Evolutionary conservation across 2,329 filamentous ascomycete species (phyloP).

Genomic region (Talaromyces sp.): DNA sequence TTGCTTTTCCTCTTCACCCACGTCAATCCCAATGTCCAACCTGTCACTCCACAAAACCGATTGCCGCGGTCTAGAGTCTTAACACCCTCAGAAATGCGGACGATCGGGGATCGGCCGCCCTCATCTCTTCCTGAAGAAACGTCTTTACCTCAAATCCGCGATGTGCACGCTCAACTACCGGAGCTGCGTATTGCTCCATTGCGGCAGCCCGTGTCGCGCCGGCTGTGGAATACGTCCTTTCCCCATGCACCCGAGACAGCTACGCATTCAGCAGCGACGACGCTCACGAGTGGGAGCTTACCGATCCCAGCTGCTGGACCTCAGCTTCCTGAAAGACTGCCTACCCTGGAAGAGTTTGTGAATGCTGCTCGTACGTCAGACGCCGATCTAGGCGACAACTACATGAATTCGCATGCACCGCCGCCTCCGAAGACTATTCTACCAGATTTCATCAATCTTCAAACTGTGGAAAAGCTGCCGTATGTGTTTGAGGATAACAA

Average conservation of each 20-base stretch:
- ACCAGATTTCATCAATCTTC: slow-evolving; percentile 48
- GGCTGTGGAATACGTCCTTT: slow-evolving; percentile 40
- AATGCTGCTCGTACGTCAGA: slow-evolving; percentile 36
- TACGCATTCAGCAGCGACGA: slow-evolving; percentile 15
- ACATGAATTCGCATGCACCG: slow-evolving; percentile 33
- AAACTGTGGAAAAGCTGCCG: slow-evolving; percentile 44
- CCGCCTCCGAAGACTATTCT: slow-evolving; percentile 40
- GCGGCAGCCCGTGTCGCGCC: slow-evolving; percentile 44
- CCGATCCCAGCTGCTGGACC: slow-evolving; percentile 25
- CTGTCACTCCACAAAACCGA: slow-evolving; percentile 10
- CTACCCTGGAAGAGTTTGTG: slow-evolving; percentile 35
- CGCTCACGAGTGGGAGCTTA: slow-evolving; percentile 20
- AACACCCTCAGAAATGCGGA: slow-evolving; percentile 26
- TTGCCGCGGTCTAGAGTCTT: slow-evolving; percentile 20
- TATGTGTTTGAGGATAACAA: slow-evolving; percentile 40
- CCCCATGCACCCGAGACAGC: slow-evolving; percentile 29
- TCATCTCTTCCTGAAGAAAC: slow-evolving; percentile 39
- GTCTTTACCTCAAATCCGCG: slow-evolving; percentile 35
- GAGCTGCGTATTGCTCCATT: slow-evolving; percentile 47
- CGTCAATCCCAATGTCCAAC: slow-evolving; percentile 15
- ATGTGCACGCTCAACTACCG: slow-evolving; percentile 38
- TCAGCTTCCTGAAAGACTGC: slow-evolving; percentile 35
- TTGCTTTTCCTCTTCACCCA: background rate
- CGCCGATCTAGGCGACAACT: slow-evolving; percentile 28
- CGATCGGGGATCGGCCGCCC: slow-evolving; percentile 29